phyloP scores from a whole-genome alignment of 2,329 filamentous ascomycete species.

The Penicillium sp. region DNA sequence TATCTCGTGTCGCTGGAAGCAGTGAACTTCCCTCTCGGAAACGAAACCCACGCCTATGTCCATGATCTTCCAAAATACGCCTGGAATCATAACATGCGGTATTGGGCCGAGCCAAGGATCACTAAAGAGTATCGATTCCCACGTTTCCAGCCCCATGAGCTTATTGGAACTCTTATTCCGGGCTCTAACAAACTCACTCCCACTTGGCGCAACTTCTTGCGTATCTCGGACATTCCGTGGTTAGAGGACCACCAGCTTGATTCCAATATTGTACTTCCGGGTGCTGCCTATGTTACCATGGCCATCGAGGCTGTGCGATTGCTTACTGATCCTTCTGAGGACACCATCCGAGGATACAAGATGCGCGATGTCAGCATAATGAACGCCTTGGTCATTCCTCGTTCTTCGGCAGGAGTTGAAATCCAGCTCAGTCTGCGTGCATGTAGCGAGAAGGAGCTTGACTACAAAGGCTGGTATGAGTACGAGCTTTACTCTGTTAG shows the following conservation, averaged over 20 bases:
- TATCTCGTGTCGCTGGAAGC: constrained; percentile 19
- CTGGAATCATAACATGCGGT: constrained; percentile 13
- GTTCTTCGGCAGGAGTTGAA: too few relatives aligned
- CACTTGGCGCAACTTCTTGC: constrained; percentile 21
- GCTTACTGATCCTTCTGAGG: neutral
- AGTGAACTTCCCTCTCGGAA: constrained; percentile 17
- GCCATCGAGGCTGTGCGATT: constrained; percentile 25
- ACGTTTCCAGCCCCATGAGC: constrained; percentile 11
- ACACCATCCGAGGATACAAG: constrained; percentile 4
- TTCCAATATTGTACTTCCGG: constrained; percentile 26
- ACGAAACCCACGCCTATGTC: neutral
- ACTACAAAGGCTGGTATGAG: too few relatives aligned
- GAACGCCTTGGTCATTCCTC: constrained; percentile 14
- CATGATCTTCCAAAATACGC: constrained; percentile 16
- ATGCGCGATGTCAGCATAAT: constrained; percentile 15
- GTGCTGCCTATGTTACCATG: constrained; percentile 25
- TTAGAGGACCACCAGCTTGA: constrained; percentile 21
- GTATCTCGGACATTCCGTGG: constrained; percentile 22
- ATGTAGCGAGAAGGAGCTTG: too few relatives aligned
- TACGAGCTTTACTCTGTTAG: too few relatives aligned
- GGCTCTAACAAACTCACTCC: constrained; percentile 14
- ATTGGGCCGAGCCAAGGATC: constrained; percentile 14
- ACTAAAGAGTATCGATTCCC: constrained; percentile 14
- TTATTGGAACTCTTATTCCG: constrained; percentile 14
- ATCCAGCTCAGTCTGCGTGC: too few relatives aligned